phyloP scores from a whole-genome alignment of 441 rosid species.

The Erodium texanum region DNA sequence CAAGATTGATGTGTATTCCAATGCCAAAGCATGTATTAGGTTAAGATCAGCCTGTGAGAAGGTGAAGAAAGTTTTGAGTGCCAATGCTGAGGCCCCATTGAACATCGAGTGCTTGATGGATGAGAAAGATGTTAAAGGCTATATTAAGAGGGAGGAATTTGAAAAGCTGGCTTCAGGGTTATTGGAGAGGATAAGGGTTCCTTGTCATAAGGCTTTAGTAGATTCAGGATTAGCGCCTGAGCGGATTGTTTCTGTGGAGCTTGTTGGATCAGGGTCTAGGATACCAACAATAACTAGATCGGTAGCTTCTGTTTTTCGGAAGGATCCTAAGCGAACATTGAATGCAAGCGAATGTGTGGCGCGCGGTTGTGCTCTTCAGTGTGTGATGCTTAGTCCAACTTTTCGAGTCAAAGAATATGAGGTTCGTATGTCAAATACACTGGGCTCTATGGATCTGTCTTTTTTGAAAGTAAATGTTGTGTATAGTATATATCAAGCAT shows the following conservation, averaged over 20 bases:
- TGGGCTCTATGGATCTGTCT: conserved; percentile 1
- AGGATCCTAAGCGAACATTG: conserved; percentile 52
- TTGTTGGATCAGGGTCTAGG: conserved; percentile 69
- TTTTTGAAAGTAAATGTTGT: too few species aligned
- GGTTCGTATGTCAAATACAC: conserved; percentile 28
- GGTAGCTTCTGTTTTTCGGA: conserved; percentile 39
- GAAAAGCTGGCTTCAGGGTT: conserved; percentile 44
- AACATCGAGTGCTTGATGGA: conserved; percentile 91
- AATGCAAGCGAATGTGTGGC: conserved; percentile 69
- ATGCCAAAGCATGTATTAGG: conserved; percentile 66
- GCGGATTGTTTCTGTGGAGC: conserved; percentile 53
- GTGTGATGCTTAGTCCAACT: conserved; percentile 67
- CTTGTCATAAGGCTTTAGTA: conserved; percentile 52
- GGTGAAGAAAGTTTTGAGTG: conserved; percentile 91
- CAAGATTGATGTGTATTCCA: conserved; percentile 65
- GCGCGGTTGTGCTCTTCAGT: conserved; percentile 72
- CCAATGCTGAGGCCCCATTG: conserved; percentile 78
- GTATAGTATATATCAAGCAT: too few species aligned
- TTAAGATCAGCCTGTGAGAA: conserved; percentile 82
- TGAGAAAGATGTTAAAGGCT: conserved; percentile 89
- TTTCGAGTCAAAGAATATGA: conserved; percentile 67
- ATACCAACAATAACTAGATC: conserved; percentile 50
- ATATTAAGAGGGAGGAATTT: conserved; percentile 85
- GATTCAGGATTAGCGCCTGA: conserved; percentile 41
- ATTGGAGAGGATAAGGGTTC: conserved; percentile 47